Base-by-base conservation (phyloP, 306 rosid genomes). In the Prunus davidiana region DNA sequence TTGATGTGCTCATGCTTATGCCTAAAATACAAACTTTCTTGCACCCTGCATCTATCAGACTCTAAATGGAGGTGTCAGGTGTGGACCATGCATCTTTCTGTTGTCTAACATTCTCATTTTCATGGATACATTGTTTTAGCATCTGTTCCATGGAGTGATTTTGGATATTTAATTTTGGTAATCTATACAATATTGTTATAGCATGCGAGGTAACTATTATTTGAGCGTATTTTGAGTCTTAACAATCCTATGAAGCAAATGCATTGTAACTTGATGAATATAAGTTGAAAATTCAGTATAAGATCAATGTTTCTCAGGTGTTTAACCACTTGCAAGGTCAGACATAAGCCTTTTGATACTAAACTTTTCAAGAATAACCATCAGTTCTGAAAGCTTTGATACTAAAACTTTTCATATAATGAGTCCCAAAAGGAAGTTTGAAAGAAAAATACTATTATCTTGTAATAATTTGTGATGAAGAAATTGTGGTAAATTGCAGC, bases 401-500 rank as follows among this genome's bases (percentile, higher is more conserved):
- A 60, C 24, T 60, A 14, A 6, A 38, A 60, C 12, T 60, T 60
- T 24, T 25, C 0, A 15, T 60, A 60, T 15, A 60, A 60, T 22
- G 3, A 13, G 65, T 60, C 38, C 16, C 65, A 27, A 60, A 30
- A 16, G 45, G 12, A 63, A 16, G 43, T 19, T 30, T 19, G 24
- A 3, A 63, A 63, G 38, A 30, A 63, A 15, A 14, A 30, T 63
- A 30, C 45, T 28, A 30, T 30, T 30, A 63, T 63, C 46, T 15
- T 68, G 38, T 76, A 76, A 78, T 74, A 69, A 8, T 64, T 0
- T 63, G 66, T 64, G 60, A 66, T 60, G 62, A 64, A 51, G 47
- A 54, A n/a, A 22, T 78, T 64, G 63, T 76, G 76, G 71, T 79
- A 69, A 56, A 74, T 76, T 86, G 86, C 89, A 95, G 98, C 96